Evolutionary conservation across 805 yeast genomes (phyloP), one percentile per base, ranked within the genome.

Genomic region (Starmerella vitae): DNA sequence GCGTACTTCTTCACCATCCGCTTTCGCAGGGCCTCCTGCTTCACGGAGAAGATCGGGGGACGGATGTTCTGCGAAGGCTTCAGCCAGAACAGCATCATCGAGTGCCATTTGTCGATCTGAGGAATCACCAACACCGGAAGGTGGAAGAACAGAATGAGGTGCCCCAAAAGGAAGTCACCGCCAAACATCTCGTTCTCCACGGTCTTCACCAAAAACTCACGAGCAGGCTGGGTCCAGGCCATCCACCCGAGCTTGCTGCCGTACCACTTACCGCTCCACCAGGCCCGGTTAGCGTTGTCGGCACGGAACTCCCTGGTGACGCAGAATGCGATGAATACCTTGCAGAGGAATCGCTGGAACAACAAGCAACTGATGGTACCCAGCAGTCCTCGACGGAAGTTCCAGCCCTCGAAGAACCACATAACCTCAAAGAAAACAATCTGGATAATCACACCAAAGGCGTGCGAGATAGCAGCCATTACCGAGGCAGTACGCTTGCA

Each of bases 241-340:
- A 78, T 75, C 74, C 78, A 76, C 44, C 97, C 98, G 63, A 88
- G 65, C 57, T 94, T 91, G 44, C 82, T 70, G 43, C 93, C 91
- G 62, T 86, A 85, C 99, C 99, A 91, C 65, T 85, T 86, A 71
- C 99, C 99, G 42, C 94, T 82, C 99, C 99, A 91, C 93, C 93
- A 91, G 21, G 98, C 97, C 53, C 93, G 80, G 67, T 91, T 91
- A 27, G 97, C 70, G 58, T 78, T 83, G 64, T 88, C 96, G 54
- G 81, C 82, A 76, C 84, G 84, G 70, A 85, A 85, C 67, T 91
- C 99, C 69, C 98, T 77, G 38, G 96, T 83, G 58, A 93, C 68
- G 62, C 77, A 66, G 50, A 74, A 62, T 38, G 78, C 66, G 9
- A 94, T 82, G 69, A 91, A 68, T 53, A 78, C 59, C 69, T 85